A percentile compares a stretch with the other conserved stretches of the same genome.
Evolutionary conservation across 2,329 filamentous ascomycete species (phyloP).

Genomic region (Talaromyces amestolkiae): DNA sequence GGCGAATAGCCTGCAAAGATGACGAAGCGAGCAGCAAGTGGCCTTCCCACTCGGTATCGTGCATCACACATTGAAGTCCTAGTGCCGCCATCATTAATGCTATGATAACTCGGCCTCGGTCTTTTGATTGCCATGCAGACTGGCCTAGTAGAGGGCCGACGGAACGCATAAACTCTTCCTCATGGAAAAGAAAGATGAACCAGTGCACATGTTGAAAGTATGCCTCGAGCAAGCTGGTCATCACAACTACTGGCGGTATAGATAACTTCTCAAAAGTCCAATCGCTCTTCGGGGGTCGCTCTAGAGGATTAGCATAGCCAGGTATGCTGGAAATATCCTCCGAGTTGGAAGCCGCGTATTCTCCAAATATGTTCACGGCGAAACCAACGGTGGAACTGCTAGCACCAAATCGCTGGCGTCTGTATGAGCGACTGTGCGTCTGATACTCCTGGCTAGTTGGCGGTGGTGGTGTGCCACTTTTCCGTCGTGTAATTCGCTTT

Average conservation of each 20-base stretch:
- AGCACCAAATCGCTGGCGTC: not conserved
- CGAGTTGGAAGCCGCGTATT: not conserved
- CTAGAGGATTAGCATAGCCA: not conserved
- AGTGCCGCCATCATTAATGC: not conserved
- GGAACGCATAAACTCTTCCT: not conserved
- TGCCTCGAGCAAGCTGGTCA: not conserved
- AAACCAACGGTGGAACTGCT: not conserved
- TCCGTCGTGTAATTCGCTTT: not conserved
- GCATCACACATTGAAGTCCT: not conserved
- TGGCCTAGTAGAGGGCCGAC: not conserved
- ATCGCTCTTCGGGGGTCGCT: not conserved
- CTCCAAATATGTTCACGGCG: not conserved
- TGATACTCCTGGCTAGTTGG: not conserved
- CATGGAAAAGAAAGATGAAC: not conserved
- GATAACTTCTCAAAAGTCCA: not conserved
- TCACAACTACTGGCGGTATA: not conserved
- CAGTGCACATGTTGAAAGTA: constrained; percentile 1
- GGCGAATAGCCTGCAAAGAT: not conserved
- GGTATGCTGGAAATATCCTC: constrained; percentile 1
- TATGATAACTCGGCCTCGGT: not conserved
- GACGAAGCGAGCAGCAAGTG: not conserved
- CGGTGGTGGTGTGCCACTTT: not conserved
- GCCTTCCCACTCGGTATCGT: not conserved
- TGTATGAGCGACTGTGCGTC: not conserved
- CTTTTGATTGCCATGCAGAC: not conserved